Percentiles rank a stretch among this genome's conserved stretches.
These are phyloP conservation scores for Penicillium longicatenatum DNA, from an alignment of 495 filamentous ascomycete genomes.

Conservation along the genomic window DNA sequence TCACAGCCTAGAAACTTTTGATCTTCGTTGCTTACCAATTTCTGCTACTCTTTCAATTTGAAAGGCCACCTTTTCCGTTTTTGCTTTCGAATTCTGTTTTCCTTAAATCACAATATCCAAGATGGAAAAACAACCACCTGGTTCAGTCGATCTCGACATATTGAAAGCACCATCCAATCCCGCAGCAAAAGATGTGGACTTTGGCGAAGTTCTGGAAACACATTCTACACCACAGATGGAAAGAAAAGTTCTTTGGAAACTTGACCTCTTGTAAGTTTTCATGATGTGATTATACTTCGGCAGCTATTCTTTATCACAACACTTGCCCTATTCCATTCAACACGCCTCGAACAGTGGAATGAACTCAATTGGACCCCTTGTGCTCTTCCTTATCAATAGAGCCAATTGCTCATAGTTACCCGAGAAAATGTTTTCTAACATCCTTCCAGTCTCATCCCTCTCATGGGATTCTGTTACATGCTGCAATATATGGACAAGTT, in stretches of 20 bases:
- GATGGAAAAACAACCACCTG: constrained; percentile 19
- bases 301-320: no score
- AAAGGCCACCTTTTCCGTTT: neutral
- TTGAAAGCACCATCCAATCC: constrained; percentile 14
- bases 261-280: constrained; percentile 33
- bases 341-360: no score
- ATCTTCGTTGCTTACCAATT: neutral
- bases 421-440: neutral
- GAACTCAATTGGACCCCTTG: no score
- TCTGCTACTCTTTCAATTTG: neutral
- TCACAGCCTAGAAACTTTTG: neutral
- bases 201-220: constrained; percentile 37
- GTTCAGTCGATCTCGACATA: constrained; percentile 17
- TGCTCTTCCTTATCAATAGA: neutral
- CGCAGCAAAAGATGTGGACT: constrained; percentile 34
- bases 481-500: constrained; percentile 62
- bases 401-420: neutral
- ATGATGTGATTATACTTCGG: no score
- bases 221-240: constrained; percentile 32
- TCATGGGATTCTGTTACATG: constrained; percentile 49
- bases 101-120: neutral
- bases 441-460: constrained; percentile 44
- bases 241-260: constrained; percentile 34
- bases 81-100: neutral
- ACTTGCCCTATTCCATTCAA: no score